phyloP scores from a whole-genome alignment of 176 grass and related monocot genomes.

The Carex parvula region DNA sequence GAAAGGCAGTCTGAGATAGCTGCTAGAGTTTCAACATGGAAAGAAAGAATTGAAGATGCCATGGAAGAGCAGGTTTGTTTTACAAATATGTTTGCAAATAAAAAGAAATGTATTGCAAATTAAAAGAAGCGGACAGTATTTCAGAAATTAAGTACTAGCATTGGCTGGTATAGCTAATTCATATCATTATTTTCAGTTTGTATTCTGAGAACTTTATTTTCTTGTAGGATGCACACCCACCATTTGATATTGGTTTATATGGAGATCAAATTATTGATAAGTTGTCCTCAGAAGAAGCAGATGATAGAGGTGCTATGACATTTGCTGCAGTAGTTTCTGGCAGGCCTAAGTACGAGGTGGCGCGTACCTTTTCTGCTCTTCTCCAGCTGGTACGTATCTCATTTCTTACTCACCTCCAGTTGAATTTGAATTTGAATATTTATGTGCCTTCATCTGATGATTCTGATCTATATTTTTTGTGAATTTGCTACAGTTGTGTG shows the following conservation, averaged over 20 bases:
- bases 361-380: constrained; percentile 95
- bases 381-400: constrained; percentile 73
- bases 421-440: too few relatives aligned
- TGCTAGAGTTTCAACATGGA: constrained; percentile 94
- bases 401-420: neutral
- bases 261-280: constrained; percentile 71
- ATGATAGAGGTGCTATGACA: constrained; percentile 38
- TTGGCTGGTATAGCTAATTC: neutral
- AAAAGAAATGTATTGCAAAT: neutral
- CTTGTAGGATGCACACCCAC: constrained; percentile 66
- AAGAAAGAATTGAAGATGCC: constrained; percentile 73
- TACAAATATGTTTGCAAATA: neutral
- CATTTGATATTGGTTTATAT: constrained; percentile 93
- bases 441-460: neutral
- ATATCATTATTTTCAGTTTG: neutral
- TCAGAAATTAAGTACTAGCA: neutral
- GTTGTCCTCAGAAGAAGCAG: constrained; percentile 45
- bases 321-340: constrained; percentile 62
- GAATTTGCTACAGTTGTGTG: neutral
- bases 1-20: constrained; percentile 84
- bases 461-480: neutral
- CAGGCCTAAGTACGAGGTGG: constrained; percentile 70
- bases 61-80: constrained; percentile 80
- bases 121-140: neutral
- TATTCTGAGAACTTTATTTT: neutral